phyloP scores from a whole-genome alignment of 371 early-diverging fungal genomes.

The Smittium culicis region DNA sequence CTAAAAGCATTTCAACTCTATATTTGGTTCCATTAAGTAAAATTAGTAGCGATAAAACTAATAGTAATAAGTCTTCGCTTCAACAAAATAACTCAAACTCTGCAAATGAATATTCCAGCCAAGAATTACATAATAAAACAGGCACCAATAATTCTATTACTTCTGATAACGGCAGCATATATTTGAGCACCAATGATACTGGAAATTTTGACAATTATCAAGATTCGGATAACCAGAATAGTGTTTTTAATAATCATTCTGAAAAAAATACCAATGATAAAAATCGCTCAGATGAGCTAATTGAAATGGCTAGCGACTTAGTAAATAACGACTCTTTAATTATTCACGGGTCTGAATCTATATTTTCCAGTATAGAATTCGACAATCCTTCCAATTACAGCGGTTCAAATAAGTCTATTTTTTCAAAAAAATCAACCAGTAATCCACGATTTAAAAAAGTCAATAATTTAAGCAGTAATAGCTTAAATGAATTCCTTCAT shows the following conservation, averaged over 20 bases:
- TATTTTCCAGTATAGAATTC: constrained; percentile 7
- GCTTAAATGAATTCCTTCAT: not conserved
- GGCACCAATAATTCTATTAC: not conserved
- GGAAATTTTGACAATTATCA: not conserved
- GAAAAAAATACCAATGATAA: not conserved
- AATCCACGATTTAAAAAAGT: too few species aligned
- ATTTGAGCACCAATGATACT: not conserved
- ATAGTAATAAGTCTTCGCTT: not conserved
- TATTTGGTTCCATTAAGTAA: not conserved
- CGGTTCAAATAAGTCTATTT: not conserved
- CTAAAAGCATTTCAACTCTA: not conserved
- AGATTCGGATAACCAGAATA: not conserved
- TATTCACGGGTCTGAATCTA: constrained; percentile 2
- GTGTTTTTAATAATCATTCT: not conserved
- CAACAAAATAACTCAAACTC: not conserved
- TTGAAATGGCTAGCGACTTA: constrained; percentile 4
- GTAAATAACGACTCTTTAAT: constrained; percentile 2
- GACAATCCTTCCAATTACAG: not conserved
- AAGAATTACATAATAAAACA: too few species aligned
- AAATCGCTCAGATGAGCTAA: not conserved
- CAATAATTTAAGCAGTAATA: not conserved
- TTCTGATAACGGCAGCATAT: not conserved
- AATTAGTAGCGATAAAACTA: not conserved
- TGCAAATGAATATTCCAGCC: not conserved
- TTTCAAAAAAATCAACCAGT: not conserved